Evolutionary conservation across 495 filamentous ascomycete species (phyloP).

Genomic region (Massariosphaeria phaeospora): DNA sequence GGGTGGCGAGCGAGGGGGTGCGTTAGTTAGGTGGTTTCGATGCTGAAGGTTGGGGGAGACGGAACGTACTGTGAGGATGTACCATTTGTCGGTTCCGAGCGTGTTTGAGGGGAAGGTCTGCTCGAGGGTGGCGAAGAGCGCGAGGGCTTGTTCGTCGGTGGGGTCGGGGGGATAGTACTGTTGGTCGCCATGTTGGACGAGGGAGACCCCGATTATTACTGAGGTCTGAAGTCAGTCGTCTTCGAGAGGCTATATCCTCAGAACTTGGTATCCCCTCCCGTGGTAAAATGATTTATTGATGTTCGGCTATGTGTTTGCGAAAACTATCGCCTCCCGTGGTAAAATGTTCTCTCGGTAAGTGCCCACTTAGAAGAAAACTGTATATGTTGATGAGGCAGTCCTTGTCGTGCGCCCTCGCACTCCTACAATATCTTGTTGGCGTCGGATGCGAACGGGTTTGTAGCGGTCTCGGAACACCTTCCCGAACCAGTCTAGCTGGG

Average conservation of each 20-base stretch:
- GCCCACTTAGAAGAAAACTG: too few relatives aligned
- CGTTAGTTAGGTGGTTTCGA: neutral
- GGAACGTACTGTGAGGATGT: conserved; percentile 48
- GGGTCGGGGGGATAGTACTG: conserved; percentile 22
- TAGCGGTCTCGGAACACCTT: too few relatives aligned
- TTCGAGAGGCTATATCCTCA: neutral
- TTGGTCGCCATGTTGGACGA: conserved; percentile 5
- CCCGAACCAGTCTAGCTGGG: too few relatives aligned
- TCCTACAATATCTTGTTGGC: too few relatives aligned
- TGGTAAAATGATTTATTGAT: neutral
- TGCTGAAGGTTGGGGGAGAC: neutral
- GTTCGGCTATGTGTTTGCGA: neutral
- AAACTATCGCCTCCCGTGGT: neutral
- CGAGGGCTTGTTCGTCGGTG: conserved; percentile 36
- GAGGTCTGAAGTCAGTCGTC: neutral
- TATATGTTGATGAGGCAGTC: too few relatives aligned
- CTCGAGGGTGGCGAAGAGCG: conserved; percentile 51
- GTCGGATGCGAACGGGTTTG: too few relatives aligned
- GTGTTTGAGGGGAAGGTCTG: conserved; percentile 47
- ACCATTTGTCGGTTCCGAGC: conserved; percentile 53
- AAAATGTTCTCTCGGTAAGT: neutral
- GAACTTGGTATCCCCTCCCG: neutral
- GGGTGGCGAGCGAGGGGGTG: conserved; percentile 19
- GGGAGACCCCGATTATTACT: neutral
- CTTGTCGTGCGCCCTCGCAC: too few relatives aligned